Conservation (phyloP, 345 rosid species). For the Linum usitatissimum region DNA sequence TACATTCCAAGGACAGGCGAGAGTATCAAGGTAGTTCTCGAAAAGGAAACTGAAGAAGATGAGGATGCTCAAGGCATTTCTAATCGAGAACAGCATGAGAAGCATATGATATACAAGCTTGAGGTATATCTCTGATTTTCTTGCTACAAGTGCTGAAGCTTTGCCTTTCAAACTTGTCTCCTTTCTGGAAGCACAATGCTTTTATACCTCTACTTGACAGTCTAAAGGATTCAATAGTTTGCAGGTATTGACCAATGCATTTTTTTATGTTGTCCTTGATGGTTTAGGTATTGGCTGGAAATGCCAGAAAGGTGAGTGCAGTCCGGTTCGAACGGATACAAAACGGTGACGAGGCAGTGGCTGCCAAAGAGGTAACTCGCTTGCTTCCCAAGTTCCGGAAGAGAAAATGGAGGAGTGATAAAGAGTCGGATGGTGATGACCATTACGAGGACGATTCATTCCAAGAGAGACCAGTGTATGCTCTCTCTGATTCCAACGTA, state of each 20-base stretch:
- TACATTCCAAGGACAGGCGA: conserved; percentile 96
- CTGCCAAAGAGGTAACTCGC: conserved; percentile 55
- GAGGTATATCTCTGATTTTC: conserved; percentile 45
- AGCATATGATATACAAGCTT: conserved; percentile 61
- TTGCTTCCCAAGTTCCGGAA: conserved; percentile 65
- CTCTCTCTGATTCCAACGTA: conserved; percentile 35
- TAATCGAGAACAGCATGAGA: conserved; percentile 56
- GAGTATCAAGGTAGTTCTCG: conserved; percentile 61
- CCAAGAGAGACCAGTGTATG: conserved; percentile 28
- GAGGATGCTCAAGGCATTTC: conserved; percentile 53
- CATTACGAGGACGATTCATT: conserved; percentile 29
- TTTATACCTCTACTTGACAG: too few relatives aligned
- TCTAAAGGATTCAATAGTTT: too few relatives aligned
- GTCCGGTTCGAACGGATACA: conserved; percentile 69
- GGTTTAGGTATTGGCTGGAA: conserved; percentile 80
- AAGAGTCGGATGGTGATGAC: conserved; percentile 19
- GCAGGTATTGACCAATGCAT: conserved; percentile 6
- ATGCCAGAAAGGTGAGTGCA: conserved; percentile 93
- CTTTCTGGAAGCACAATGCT: neutral
- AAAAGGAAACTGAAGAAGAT: conserved; percentile 69
- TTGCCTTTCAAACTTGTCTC: neutral
- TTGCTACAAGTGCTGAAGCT: neutral
- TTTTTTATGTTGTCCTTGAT: conserved; percentile 2
- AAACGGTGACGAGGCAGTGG: conserved; percentile 35
- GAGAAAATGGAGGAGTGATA: conserved; percentile 69